A percentile compares a stretch with the other conserved stretches of the same genome.
phyloP scores from a whole-genome alignment of 768 basidiomycete species.

The Lentinula edodes region DNA sequence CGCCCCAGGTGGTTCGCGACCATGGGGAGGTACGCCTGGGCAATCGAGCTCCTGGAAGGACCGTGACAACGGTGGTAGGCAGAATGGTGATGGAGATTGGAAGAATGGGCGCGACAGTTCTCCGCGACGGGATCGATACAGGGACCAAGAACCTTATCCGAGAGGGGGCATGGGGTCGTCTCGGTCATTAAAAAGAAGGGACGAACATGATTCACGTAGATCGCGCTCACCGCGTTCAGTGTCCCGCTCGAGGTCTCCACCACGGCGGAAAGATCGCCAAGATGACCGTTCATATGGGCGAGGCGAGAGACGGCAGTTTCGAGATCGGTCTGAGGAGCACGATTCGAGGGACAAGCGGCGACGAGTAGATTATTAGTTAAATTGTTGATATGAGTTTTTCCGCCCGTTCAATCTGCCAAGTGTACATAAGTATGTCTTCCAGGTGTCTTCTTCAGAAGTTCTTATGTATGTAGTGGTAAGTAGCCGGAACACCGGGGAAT shows the following conservation, averaged over 20 bases:
- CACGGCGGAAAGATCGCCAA: slow-evolving; percentile 18
- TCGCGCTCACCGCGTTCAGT: slow-evolving; percentile 15
- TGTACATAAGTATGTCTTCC: neutral
- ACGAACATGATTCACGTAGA: slow-evolving; percentile 14
- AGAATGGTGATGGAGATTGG: neutral
- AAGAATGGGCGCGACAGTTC: slow-evolving; percentile 16
- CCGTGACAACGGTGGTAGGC: slow-evolving; percentile 11
- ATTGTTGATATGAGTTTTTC: neutral
- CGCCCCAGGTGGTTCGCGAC: slow-evolving; percentile 22
- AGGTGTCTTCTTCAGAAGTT: too few relatives aligned
- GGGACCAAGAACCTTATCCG: slow-evolving; percentile 15
- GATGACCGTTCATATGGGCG: slow-evolving; percentile 6
- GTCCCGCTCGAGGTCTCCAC: slow-evolving; percentile 25
- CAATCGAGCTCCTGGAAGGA: slow-evolving; percentile 31
- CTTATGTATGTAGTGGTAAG: too few relatives aligned
- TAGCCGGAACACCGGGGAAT: too few relatives aligned
- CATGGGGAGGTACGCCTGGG: slow-evolving; percentile 23
- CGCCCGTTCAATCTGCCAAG: too few relatives aligned
- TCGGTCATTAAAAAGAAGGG: slow-evolving; percentile 20
- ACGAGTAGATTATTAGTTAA: slow-evolving; percentile 39
- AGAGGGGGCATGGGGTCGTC: slow-evolving; percentile 17
- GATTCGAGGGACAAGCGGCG: slow-evolving; percentile 42
- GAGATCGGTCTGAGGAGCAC: slow-evolving; percentile 25
- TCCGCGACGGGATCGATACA: slow-evolving; percentile 7
- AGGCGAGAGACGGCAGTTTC: slow-evolving; percentile 23